These are phyloP conservation scores for Alternaria sp. DNA, from an alignment of 2,329 filamentous ascomycete genomes.

Conservation along the genomic window DNA sequence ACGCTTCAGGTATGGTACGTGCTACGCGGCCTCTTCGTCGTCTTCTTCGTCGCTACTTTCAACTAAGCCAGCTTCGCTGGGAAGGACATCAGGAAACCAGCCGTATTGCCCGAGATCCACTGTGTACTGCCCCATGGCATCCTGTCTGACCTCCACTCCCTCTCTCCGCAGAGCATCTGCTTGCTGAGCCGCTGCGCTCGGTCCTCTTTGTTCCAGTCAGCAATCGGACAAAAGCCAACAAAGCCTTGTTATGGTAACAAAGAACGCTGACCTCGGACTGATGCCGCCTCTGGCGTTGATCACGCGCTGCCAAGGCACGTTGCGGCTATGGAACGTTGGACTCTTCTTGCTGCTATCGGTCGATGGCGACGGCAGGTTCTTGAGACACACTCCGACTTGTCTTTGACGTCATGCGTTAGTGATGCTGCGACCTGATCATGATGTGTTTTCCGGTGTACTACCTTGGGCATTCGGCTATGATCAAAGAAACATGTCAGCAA, in stretches of 20 bases:
- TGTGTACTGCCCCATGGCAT: conserved; percentile 57
- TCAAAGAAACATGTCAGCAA: conserved; percentile 33
- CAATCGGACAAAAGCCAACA: conserved; percentile 23
- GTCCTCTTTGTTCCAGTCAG: conserved; percentile 51
- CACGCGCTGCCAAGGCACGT: conserved; percentile 94
- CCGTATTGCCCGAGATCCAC: conserved; percentile 59
- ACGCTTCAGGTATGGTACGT: conserved; percentile 47
- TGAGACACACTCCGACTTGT: conserved; percentile 90
- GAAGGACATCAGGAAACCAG: conserved; percentile 62
- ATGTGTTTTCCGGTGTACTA: conserved; percentile 31
- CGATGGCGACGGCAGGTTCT: conserved; percentile 72
- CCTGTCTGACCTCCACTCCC: conserved; percentile 58
- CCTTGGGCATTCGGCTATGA: conserved; percentile 59
- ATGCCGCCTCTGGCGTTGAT: conserved; percentile 88
- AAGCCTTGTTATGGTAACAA: conserved; percentile 20
- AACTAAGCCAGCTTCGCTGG: conserved; percentile 55
- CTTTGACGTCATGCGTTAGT: conserved; percentile 59
- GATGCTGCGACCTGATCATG: conserved; percentile 19
- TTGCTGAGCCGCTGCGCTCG: conserved; percentile 57
- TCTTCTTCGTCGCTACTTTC: conserved; percentile 48
- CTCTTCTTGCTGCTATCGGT: conserved; percentile 53
- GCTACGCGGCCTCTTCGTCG: conserved; percentile 45
- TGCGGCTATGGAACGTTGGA: conserved; percentile 71
- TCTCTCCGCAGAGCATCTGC: conserved; percentile 57
- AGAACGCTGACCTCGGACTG: conserved; percentile 73